Percentiles rank a stretch among this genome's conserved stretches.
These are phyloP conservation scores for Pichia eremophila DNA, from an alignment of 805 yeast species.

Conservation along the genomic window DNA sequence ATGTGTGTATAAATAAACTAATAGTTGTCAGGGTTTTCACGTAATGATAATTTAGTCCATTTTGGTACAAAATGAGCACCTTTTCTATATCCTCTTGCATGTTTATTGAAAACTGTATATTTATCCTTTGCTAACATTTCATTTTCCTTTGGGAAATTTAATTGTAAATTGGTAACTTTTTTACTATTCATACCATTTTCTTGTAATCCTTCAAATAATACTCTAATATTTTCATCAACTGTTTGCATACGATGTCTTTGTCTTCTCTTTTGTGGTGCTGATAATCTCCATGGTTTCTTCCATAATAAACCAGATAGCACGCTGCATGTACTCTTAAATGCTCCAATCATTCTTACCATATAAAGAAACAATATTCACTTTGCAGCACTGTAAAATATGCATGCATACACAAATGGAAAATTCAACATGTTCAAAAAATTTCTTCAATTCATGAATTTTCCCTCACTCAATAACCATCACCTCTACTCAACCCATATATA, in stretches of 20 bases:
- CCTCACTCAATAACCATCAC: not conserved
- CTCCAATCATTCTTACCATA: constrained; percentile 32
- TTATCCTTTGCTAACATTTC: constrained; percentile 80
- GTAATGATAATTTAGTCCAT: constrained; percentile 79
- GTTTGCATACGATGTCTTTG: constrained; percentile 73
- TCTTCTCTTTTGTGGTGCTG: constrained; percentile 71
- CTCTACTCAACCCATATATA: no score
- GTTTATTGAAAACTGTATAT: constrained; percentile 75
- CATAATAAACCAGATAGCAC: constrained; percentile 69
- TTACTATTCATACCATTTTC: constrained; percentile 25
- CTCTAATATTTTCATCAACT: constrained; percentile 73
- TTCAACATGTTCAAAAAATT: not conserved
- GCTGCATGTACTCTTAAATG: constrained; percentile 52
- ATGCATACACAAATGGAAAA: no score
- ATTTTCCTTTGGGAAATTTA: constrained; percentile 62
- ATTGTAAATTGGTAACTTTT: constrained; percentile 29
- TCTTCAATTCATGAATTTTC: not conserved
- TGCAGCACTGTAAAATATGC: no score
- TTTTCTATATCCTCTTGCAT: constrained; percentile 73
- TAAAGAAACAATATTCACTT: no score
- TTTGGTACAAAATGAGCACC: constrained; percentile 82
- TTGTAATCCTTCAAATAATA: constrained; percentile 43
- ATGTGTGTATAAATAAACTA: constrained; percentile 19
- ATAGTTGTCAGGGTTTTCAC: constrained; percentile 69
- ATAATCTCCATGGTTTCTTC: constrained; percentile 74